Evolutionary conservation across 2,329 filamentous ascomycete genomes (phyloP), one percentile per base, ranked within the genome.

Genomic region (Lithohypha guttulata): DNA sequence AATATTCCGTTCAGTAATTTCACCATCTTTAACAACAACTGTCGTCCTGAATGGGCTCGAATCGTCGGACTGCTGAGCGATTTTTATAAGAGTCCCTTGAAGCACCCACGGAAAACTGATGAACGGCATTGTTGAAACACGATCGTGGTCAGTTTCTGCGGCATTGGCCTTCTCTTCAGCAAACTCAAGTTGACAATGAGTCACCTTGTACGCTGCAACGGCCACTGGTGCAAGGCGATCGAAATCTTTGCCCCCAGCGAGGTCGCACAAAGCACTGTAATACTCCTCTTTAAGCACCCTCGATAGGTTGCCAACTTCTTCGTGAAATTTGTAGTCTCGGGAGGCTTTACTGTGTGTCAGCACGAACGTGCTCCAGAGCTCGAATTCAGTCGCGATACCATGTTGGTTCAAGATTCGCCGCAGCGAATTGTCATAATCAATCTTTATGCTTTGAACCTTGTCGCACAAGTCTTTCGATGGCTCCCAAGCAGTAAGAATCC

Each of bases 71-170:
- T 58, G 59, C 18, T 62, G 74, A 1, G 81, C 82, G 50, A 93
- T 77, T 33, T 70, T 69, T 1, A 81, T 79, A 3, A 93, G 66
- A 43, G 85, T 73, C 30, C 71, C 69, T 9, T 77, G 69, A 47
- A 96, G 93, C 2, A 96, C 65, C 91, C 91, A 98, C 0, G 91
- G 89, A 51, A 95, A 96, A 43, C 81, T 91, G 51, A 95, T 91
- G 6, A 96, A 65, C 0, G 91, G 89, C 69, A 86, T 80, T 53
- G 8, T 59, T 61, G 53, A 62, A 60, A 14, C 54, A 14, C 19
- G 34, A 42, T 47, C 15, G n/a, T n/a, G n/a, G 42, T 26, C 17
- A 35, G 44, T 18, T 42, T 40, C 7, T 42, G 32, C 4, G 37
- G 35, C 5, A 38, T 43, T 20, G n/a, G 56, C 41, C 2, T 57